Percentiles rank a stretch among this genome's conserved stretches.
phyloP scores from a whole-genome alignment of 441 rosid genomes.

The Aquilaria agallochum region DNA sequence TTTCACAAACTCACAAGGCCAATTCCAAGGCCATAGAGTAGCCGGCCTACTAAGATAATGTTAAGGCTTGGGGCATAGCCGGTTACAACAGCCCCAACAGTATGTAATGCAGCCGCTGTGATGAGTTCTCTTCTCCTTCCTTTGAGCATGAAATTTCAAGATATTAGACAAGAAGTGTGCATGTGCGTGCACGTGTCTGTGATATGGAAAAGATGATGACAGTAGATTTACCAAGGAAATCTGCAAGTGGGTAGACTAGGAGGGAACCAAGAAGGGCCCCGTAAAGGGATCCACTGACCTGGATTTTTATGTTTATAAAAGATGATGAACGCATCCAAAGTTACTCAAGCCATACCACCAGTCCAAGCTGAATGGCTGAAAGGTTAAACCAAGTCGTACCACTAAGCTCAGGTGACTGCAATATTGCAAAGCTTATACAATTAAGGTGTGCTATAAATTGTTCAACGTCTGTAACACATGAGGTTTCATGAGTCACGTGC shows the following conservation, averaged over 20 bases:
- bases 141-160: constrained; percentile 23
- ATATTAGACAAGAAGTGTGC: constrained; percentile 14
- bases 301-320: too few relatives aligned
- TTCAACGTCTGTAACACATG: neutral
- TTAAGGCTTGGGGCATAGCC: constrained; percentile 67
- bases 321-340: too few relatives aligned
- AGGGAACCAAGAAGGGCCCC: constrained; percentile 95
- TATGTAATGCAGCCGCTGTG: constrained; percentile 55
- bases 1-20: constrained; percentile 96
- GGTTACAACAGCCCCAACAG: constrained; percentile 55
- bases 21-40: constrained; percentile 86
- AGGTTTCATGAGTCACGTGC: constrained; percentile 42
- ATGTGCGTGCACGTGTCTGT: constrained; percentile 1
- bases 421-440: constrained; percentile 6
- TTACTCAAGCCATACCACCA: constrained; percentile 52
- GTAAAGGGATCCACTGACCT: constrained; percentile 97
- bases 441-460: neutral
- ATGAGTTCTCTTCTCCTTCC: constrained; percentile 93
- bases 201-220: constrained; percentile 3
- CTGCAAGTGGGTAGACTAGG: constrained; percentile 82
- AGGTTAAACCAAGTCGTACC: constrained; percentile 95
- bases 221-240: constrained; percentile 69
- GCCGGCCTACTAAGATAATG: constrained; percentile 77
- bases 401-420: constrained; percentile 78
- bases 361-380: constrained; percentile 88